These are phyloP conservation scores for Acacia confusa DNA, from an alignment of 306 rosid species.

Conservation along the genomic window DNA sequence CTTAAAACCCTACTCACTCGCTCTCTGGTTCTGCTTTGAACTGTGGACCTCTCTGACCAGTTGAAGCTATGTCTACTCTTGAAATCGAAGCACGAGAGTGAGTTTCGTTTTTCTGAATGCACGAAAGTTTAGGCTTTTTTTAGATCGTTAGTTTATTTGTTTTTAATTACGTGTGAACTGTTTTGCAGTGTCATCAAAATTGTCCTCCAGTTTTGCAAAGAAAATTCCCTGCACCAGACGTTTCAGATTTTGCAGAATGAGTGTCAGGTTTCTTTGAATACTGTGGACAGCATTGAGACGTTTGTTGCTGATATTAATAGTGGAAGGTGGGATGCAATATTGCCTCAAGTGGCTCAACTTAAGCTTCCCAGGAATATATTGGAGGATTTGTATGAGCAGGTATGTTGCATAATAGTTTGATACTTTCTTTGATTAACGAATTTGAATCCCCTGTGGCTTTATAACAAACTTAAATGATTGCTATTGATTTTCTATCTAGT, in stretches of 20 bases:
- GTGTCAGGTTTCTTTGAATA: slow-evolving; percentile 95
- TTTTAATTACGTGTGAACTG: background rate
- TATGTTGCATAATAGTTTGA: slow-evolving; percentile 18
- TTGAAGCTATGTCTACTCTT: slow-evolving; percentile 70
- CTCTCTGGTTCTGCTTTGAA: background rate
- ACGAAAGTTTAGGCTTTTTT: background rate
- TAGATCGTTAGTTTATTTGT: background rate
- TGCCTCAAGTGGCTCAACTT: slow-evolving; percentile 96
- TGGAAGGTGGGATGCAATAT: slow-evolving; percentile 95
- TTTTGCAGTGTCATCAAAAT: slow-evolving; percentile 85
- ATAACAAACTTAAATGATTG: background rate
- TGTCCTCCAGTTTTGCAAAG: slow-evolving; percentile 98
- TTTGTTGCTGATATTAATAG: slow-evolving; percentile 88
- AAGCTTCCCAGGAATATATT: slow-evolving; percentile 92
- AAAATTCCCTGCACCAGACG: slow-evolving; percentile 85
- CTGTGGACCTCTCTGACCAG: background rate
- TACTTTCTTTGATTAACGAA: background rate
- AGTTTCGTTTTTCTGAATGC: slow-evolving; percentile 22
- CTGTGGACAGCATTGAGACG: slow-evolving; percentile 95
- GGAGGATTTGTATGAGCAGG: slow-evolving; percentile 99
- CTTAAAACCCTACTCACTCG: background rate
- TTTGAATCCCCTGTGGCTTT: background rate
- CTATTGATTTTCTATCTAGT: background rate
- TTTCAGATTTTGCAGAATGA: slow-evolving; percentile 92
- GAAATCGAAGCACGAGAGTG: slow-evolving; percentile 99